These are phyloP conservation scores for Veloboletus limbatus DNA, from an alignment of 1,284 basidiomycete species.

Conservation along the genomic window DNA sequence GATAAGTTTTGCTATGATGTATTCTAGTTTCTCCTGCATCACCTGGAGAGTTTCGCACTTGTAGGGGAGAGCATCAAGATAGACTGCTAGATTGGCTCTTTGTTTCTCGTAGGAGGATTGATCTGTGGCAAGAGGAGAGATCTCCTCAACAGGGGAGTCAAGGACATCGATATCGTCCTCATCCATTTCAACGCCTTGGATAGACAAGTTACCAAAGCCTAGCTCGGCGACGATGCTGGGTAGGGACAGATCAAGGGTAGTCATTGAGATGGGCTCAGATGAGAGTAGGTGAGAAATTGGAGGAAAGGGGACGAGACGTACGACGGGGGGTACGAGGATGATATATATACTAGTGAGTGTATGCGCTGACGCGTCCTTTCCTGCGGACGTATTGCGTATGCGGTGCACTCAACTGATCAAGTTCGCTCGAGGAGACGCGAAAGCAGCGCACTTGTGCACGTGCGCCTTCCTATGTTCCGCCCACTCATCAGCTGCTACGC, in stretches of 20 bases:
- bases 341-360: slow-evolving; percentile 13
- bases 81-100: slow-evolving; percentile 54
- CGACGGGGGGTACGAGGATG: slow-evolving; percentile 13
- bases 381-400: slow-evolving; percentile 18
- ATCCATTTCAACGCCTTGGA: slow-evolving; percentile 33
- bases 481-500: slow-evolving; percentile 1
- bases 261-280: slow-evolving; percentile 25
- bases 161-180: slow-evolving; percentile 34
- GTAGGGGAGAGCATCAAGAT: slow-evolving; percentile 74
- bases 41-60: slow-evolving; percentile 71
- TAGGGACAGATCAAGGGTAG: slow-evolving; percentile 19
- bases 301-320: slow-evolving; percentile 28
- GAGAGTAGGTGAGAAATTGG: slow-evolving; percentile 14
- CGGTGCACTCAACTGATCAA: not conserved
- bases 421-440: slow-evolving; percentile 1
- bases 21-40: slow-evolving; percentile 74
- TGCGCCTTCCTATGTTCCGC: slow-evolving; percentile 21
- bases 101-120: slow-evolving; percentile 50
- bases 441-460: slow-evolving; percentile 13
- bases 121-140: slow-evolving; percentile 20
- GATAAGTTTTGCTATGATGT: slow-evolving; percentile 70
- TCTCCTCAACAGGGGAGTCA: slow-evolving; percentile 32
- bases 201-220: slow-evolving; percentile 25
- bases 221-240: slow-evolving; percentile 32
- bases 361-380: slow-evolving; percentile 30